Evolutionary conservation across 2,329 filamentous ascomycete species (phyloP).

Genomic region (Lizonia empirigonia): DNA sequence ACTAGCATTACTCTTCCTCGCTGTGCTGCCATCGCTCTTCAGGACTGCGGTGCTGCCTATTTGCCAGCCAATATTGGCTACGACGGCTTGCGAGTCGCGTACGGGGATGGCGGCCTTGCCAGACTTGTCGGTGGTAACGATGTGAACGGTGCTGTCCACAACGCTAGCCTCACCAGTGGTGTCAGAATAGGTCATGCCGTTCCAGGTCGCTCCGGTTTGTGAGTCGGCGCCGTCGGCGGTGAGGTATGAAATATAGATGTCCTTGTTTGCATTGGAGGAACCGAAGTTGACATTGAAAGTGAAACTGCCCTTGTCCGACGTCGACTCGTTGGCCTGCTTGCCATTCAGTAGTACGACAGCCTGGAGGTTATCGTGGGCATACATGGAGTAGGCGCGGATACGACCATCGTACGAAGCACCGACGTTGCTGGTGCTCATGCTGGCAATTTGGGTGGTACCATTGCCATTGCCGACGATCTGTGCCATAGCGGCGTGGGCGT

Average conservation of each 20-base stretch:
- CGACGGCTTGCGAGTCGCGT: slow-evolving; percentile 55
- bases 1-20: slow-evolving; percentile 36
- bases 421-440: slow-evolving; percentile 38
- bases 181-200: slow-evolving; percentile 54
- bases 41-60: slow-evolving; percentile 43
- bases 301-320: slow-evolving; percentile 46
- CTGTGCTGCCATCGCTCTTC: slow-evolving; percentile 33
- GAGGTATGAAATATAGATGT: slow-evolving; percentile 55
- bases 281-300: slow-evolving; percentile 52
- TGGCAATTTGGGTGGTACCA: slow-evolving; percentile 53
- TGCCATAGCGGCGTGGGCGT: slow-evolving; percentile 58
- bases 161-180: slow-evolving; percentile 49
- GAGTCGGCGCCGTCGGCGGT: slow-evolving; percentile 55
- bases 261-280: slow-evolving; percentile 48
- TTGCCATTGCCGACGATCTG: slow-evolving; percentile 57
- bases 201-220: slow-evolving; percentile 52
- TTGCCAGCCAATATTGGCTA: slow-evolving; percentile 53
- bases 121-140: slow-evolving; percentile 29
- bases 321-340: slow-evolving; percentile 51
- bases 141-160: slow-evolving; percentile 42
- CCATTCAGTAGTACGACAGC: slow-evolving; percentile 56
- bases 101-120: slow-evolving; percentile 38
- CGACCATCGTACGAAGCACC: slow-evolving; percentile 49
- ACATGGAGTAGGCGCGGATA: slow-evolving; percentile 54
- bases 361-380: slow-evolving; percentile 51